Evolutionary conservation across 2,329 filamentous ascomycete genomes (phyloP), one percentile per base, ranked within the genome.

Genomic region (Aspergillus quadrilineatus): DNA sequence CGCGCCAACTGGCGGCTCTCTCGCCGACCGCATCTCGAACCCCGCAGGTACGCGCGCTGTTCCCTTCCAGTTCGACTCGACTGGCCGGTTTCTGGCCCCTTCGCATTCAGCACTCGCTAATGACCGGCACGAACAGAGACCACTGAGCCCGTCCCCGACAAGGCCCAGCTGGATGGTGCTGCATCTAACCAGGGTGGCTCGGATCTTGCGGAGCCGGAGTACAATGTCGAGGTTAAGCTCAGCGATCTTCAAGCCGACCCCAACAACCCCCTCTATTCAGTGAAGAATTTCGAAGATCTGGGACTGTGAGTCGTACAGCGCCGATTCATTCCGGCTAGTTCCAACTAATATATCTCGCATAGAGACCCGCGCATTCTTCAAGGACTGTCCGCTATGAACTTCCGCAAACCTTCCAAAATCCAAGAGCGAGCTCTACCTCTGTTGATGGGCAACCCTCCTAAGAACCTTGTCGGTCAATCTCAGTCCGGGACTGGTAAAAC

Each of bases 401-500:
- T 97, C 80, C 84, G 87, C 69, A 96, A 95, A 75, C 94, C 94
- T 0, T 97, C 94, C 55, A 99, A 99, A 79, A 96, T 99, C 63
- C 94, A 99, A 79, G 94, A 96, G 75, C 90, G 89, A 66, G 94
- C 94, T 1, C 83, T 99, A 15, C 94, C 94, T 29, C 82, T 99
- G 54, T 89, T 99, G 69, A 84, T 99, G 61, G 79, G 84, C 66
- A 81, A 96, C 69, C 93, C 94, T n/a, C 89, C 93, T 0, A 82
- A 83, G 63, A 97, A 97, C 76, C 89, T 99, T 83, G 93, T 99
- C 69, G 94, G 92, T 3, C 94, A 99, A 77, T 99, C 94, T n/a
- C 94, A 99, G 75, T 99, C 94, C 2, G 94, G 94, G 66, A 99
- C 94, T 17, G 94, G 94, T 69, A 99, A 99, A 81, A 99, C 94